Conservation (phyloP, 768 basidiomycete species). For the Phaeotremella fagi region DNA sequence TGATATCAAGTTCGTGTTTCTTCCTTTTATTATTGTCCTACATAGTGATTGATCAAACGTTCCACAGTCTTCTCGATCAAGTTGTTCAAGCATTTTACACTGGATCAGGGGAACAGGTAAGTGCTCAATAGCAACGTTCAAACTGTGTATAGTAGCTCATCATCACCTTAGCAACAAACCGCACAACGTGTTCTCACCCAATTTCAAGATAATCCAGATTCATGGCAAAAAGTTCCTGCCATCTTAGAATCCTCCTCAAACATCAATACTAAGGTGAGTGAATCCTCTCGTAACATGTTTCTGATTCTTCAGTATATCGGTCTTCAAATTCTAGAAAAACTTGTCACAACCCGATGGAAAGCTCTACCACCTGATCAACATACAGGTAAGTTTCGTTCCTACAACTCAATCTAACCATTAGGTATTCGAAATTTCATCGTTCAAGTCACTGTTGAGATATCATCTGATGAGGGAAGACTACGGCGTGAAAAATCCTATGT, state of each 20-base stretch:
- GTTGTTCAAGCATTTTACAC: constrained; percentile 90
- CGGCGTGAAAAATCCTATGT: constrained; percentile 77
- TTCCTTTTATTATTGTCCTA: background rate
- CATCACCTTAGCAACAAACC: constrained; percentile 69
- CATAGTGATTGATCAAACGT: too few relatives aligned
- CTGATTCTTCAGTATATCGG: constrained; percentile 71
- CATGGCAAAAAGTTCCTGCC: constrained; percentile 94
- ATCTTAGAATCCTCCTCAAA: constrained; percentile 79
- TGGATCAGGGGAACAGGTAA: constrained; percentile 74
- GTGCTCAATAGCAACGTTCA: constrained; percentile 15
- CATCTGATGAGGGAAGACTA: constrained; percentile 81
- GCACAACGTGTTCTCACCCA: constrained; percentile 92
- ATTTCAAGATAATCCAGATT: constrained; percentile 90
- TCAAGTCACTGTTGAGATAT: constrained; percentile 82
- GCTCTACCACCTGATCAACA: constrained; percentile 89
- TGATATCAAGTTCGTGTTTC: constrained; percentile 59
- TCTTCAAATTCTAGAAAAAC: constrained; percentile 90
- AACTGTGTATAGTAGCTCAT: background rate
- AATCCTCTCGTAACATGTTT: background rate
- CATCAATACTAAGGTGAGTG: constrained; percentile 65
- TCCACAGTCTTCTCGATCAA: constrained; percentile 68
- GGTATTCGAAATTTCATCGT: constrained; percentile 98
- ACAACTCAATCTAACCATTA: constrained; percentile 7
- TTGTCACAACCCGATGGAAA: constrained; percentile 93
- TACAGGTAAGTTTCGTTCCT: constrained; percentile 57